Evolutionary conservation across 106 monocot genomes (phyloP).

Genomic region (Chionographis japonica): DNA sequence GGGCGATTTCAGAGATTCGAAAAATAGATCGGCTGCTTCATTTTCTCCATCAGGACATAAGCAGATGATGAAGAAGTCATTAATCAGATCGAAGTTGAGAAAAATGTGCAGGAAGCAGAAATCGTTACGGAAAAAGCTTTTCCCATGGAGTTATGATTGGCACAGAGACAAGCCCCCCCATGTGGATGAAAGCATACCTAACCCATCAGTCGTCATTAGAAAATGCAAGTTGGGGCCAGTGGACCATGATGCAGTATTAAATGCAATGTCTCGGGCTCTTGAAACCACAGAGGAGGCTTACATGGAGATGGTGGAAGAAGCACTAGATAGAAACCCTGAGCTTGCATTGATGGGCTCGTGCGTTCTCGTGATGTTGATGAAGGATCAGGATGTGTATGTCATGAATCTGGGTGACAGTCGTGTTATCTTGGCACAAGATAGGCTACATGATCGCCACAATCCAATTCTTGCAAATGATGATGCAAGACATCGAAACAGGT

Average conservation of each 20-base stretch:
- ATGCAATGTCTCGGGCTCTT: slow-evolving; percentile 76
- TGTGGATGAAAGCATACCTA: slow-evolving; percentile 29
- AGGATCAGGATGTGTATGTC: slow-evolving; percentile 95
- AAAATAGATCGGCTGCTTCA: slow-evolving; percentile 23
- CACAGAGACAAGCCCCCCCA: slow-evolving; percentile 57
- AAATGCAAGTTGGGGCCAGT: slow-evolving; percentile 80
- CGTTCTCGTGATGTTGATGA: slow-evolving; percentile 98
- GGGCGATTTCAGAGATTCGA: slow-evolving; percentile 13
- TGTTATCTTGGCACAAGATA: slow-evolving; percentile 85
- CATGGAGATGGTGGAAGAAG: slow-evolving; percentile 80
- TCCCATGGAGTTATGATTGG: slow-evolving; percentile 96
- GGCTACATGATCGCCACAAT: slow-evolving; percentile 30
- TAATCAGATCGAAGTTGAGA: slow-evolving; percentile 55
- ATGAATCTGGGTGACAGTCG: slow-evolving; percentile 99
- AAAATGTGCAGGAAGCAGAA: slow-evolving; percentile 70
- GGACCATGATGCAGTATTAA: slow-evolving; percentile 80
- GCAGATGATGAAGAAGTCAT: slow-evolving; percentile 32
- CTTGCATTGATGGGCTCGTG: slow-evolving; percentile 98
- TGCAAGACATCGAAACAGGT: slow-evolving; percentile 39
- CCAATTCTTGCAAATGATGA: slow-evolving; percentile 37
- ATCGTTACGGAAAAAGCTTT: slow-evolving; percentile 74
- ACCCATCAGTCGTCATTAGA: slow-evolving; percentile 38
- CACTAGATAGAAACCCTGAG: slow-evolving; percentile 85
- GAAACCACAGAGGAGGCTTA: slow-evolving; percentile 80
- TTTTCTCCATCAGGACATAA: slow-evolving; percentile 36